A percentile compares a stretch with the other conserved stretches of the same genome.
Conservation (phyloP, 108 stramenopile genomes). For the Cafeteria roenbergensis region DNA sequence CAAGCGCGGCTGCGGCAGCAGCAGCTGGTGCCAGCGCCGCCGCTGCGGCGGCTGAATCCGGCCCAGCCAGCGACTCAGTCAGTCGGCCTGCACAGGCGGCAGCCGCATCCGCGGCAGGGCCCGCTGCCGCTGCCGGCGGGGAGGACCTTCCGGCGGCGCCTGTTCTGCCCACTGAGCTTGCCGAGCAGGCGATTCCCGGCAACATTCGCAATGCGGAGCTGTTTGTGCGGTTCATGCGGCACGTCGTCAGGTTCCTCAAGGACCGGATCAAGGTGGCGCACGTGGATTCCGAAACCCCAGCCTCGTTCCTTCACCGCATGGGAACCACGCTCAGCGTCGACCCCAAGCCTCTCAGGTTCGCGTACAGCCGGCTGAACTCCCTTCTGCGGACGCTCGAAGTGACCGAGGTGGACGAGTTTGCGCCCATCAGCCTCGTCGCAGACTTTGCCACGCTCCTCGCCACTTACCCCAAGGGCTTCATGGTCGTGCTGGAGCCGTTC, state of each 20-base stretch:
- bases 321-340: slow-evolving; percentile 74
- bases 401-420: slow-evolving; percentile 62
- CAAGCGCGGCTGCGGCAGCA: neutral
- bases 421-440: slow-evolving; percentile 51
- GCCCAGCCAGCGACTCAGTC: neutral
- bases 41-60: neutral
- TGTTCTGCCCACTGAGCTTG: slow-evolving; percentile 49
- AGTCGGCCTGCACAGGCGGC: too few species aligned
- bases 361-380: slow-evolving; percentile 76
- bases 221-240: slow-evolving; percentile 83
- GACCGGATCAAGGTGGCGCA: slow-evolving; percentile 59
- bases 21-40: slow-evolving; percentile 8
- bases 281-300: slow-evolving; percentile 65
- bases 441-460: slow-evolving; percentile 85
- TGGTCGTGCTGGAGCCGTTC: slow-evolving; percentile 85
- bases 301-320: slow-evolving; percentile 80
- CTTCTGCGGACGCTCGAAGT: slow-evolving; percentile 78
- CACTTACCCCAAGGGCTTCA: slow-evolving; percentile 91
- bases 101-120: too few species aligned
- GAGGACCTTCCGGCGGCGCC: slow-evolving; percentile 29
- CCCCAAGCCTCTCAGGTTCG: slow-evolving; percentile 79
- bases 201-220: slow-evolving; percentile 95
- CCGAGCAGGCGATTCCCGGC: slow-evolving; percentile 91
- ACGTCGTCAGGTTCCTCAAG: slow-evolving; percentile 78
- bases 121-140: neutral